Evolutionary conservation across 2,329 filamentous ascomycete genomes (phyloP), one percentile per base, ranked within the genome.

Genomic region (Gaeumannomyces sp.): DNA sequence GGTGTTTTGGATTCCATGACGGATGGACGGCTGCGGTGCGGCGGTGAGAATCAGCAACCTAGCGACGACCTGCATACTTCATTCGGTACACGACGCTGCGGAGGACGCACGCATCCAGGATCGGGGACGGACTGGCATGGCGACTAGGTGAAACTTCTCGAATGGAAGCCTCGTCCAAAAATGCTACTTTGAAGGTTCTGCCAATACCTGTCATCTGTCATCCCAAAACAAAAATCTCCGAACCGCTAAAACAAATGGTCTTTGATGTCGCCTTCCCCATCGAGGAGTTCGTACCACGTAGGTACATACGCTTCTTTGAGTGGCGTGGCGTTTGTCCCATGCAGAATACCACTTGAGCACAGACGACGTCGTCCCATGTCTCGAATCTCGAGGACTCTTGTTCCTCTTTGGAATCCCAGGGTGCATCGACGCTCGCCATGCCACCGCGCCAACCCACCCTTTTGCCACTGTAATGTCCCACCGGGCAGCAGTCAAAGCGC

Each of bases 1-100:
- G 31, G 28, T 65, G 19, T 66, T 66, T 33, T 65, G 65, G 64
- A 63, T 63, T 29, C 53, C 53, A 31, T 63, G 53, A 31, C 29
- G 16, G 22, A 5, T 25, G 16, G 10, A 29, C 45, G 8, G 45
- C 45, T 53, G 45, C 45, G 45, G 4, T 25, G 45, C 19, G 8
- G 19, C 45, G 45, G 45, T 45, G 45, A 25, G 45, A 22, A 53
- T 2, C 45, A 53, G 19, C 22, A 6, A n/a, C 22, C 8, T 53
- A 38, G 35, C 16, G 22, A 53, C 19, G 45, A 53, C 4, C 2
- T 22, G 10, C 6, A 53, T n/a, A 10, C 45, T 22, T 10, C 7
- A n/a, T 53, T n/a, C 45, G 45, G 22, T 10, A n/a, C 45, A 53
- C 6, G 45, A 14, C 11, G 10, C 45, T 53, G 11, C 19, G 7